Evolutionary conservation across 2,329 filamentous ascomycete species (phyloP), one percentile per base, ranked within the genome.

Genomic region (Chaetoscypha palmicola): DNA sequence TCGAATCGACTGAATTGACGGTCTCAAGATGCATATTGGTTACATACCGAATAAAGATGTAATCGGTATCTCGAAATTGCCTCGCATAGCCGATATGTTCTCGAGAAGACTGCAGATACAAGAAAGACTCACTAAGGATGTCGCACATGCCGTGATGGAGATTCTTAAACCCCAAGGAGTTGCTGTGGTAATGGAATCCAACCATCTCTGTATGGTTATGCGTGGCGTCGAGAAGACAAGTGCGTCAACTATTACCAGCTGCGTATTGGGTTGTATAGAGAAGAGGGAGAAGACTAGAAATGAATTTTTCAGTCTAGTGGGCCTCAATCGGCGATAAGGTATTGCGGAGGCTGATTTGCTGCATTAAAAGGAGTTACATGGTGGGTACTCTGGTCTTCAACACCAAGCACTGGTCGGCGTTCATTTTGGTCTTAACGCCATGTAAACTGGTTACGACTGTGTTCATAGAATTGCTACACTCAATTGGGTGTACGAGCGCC

Each of bases 181-280:
- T 2, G 91, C 87, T 16, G 92, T 98, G 2, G 91, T 98, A 47
- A 95, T 98, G 83, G 92, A 98, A 62, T 94, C 87, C 11, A 90
- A 81, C 60, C 92, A 98, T 68, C 71, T 97, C 36, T 98, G 92
- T 72, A 98, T 97, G 91, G 89, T 95, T 12, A 97, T 96, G 90
- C 80, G 92, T 36, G 92, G 92, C n/a, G 91, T 98, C 8, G 79
- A 96, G 63, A 96, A 98, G 73, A 89, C 88, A 0, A 78, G 75
- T 31, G 82, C 86, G 39, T 84, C 78, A 14, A 97, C 92, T 5
- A 92, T 94, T 28, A 98, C 92, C 14, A 96, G 89, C 69, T 97
- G 91, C 64, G 94, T 98, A 68, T 77, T 97, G n/a, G 92, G 92
- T 30, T 90, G 89, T 59, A 94, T 98, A 73, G 83, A 95, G 61